A percentile compares a stretch with the other conserved stretches of the same genome.
Evolutionary conservation across 148 eudicot species (phyloP).

Genomic region (Suaeda aralocaspica): DNA sequence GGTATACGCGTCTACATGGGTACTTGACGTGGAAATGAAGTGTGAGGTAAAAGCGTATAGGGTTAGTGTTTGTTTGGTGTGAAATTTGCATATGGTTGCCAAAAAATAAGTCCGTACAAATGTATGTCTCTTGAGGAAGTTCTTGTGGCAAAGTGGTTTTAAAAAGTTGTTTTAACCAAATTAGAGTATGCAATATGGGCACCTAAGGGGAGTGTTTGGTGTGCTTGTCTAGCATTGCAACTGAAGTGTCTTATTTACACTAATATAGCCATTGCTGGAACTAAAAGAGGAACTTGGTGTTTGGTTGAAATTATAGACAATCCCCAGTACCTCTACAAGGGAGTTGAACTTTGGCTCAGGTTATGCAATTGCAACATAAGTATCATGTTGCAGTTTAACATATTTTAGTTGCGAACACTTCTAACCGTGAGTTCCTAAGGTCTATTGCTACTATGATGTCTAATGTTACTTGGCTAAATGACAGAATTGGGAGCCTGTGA

Average conservation of each 20-base stretch:
- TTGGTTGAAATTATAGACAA: slow-evolving; percentile 32
- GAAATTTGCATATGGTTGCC: too few relatives aligned
- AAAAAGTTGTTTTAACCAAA: too few relatives aligned
- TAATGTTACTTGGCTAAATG: slow-evolving; percentile 9
- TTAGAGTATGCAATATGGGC: background rate
- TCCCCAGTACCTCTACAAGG: slow-evolving; percentile 39
- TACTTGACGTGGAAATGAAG: too few relatives aligned
- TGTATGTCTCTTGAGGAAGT: too few relatives aligned
- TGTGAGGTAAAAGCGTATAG: too few relatives aligned
- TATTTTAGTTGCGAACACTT: background rate
- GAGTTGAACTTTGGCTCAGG: slow-evolving; percentile 74
- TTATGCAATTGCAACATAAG: slow-evolving; percentile 82
- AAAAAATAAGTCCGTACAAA: too few relatives aligned
- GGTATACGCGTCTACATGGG: too few relatives aligned
- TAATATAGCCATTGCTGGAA: background rate
- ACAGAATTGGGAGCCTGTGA: slow-evolving; percentile 73
- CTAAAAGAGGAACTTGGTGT: background rate
- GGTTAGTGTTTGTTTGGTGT: too few relatives aligned
- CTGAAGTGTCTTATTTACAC: background rate
- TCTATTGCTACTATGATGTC: background rate
- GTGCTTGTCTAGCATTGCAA: background rate
- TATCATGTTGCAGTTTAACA: slow-evolving; percentile 23
- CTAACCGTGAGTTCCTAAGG: background rate
- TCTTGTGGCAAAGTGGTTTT: background rate
- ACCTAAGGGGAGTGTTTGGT: background rate